These are phyloP conservation scores for Tuber umbilicatum DNA, from an alignment of 495 filamentous ascomycete species.

Conservation along the genomic window DNA sequence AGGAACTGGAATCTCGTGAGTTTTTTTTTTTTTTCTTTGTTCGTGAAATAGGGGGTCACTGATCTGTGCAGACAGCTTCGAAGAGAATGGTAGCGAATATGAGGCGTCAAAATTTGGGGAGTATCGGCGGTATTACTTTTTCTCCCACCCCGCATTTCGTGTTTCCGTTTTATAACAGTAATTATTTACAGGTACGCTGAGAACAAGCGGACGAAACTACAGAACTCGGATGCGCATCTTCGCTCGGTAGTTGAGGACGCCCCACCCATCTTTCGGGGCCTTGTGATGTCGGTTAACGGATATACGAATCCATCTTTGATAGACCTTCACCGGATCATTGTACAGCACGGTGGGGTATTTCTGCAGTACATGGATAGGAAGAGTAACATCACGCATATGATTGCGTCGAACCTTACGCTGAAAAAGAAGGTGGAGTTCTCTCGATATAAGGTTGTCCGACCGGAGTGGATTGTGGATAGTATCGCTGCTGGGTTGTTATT, in stretches of 20 bases:
- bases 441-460: constrained; percentile 85
- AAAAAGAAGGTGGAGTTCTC: constrained; percentile 85
- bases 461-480: constrained; percentile 92
- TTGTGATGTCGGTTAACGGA: constrained; percentile 84
- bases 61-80: constrained; percentile 13
- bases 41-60: constrained; percentile 40
- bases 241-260: constrained; percentile 56
- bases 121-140: constrained; percentile 53
- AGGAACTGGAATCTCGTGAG: constrained; percentile 40
- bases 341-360: constrained; percentile 85
- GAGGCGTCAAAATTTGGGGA: constrained; percentile 78
- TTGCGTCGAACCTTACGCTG: constrained; percentile 78
- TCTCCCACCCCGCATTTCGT: neutral
- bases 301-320: constrained; percentile 89
- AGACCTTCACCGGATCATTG: constrained; percentile 76
- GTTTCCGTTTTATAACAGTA: neutral
- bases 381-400: constrained; percentile 88
- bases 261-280: constrained; percentile 77
- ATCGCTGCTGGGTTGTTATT: constrained; percentile 70
- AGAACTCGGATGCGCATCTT: constrained; percentile 81
- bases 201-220: constrained; percentile 89
- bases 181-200: constrained; percentile 58
- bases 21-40: constrained; percentile 17
- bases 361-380: constrained; percentile 93
- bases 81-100: constrained; percentile 88